phyloP scores from a whole-genome alignment of 345 rosid genomes.

The Sonneratia alba region DNA sequence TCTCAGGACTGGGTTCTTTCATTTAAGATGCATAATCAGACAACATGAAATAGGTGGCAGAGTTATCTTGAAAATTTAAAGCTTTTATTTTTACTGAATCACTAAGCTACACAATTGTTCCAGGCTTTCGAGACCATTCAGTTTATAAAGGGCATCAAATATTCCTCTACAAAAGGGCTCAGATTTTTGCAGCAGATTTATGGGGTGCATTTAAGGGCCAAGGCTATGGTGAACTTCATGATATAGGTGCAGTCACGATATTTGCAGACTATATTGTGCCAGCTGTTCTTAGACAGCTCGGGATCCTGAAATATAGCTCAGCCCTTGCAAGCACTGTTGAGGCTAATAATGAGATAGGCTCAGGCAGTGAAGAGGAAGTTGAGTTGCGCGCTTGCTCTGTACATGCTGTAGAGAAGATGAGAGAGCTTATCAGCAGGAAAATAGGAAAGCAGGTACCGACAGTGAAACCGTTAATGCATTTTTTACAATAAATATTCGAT shows the following conservation, averaged over 20 bases:
- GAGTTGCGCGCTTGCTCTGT: conserved; percentile 76
- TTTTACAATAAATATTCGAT: background rate
- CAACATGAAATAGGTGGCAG: background rate
- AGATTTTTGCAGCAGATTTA: conserved; percentile 70
- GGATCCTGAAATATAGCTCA: conserved; percentile 61
- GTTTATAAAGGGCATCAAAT: conserved; percentile 68
- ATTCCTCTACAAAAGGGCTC: conserved; percentile 75
- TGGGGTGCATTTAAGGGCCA: conserved; percentile 80
- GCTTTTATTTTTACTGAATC: background rate
- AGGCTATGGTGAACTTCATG: conserved; percentile 60
- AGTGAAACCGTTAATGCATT: background rate
- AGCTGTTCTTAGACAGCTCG: conserved; percentile 65
- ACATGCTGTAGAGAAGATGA: conserved; percentile 74
- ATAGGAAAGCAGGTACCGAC: conserved; percentile 57
- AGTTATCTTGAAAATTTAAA: background rate
- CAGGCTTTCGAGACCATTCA: conserved; percentile 73
- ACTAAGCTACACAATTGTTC: background rate
- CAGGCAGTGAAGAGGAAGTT: conserved; percentile 78
- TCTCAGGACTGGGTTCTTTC: background rate
- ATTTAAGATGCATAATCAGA: background rate
- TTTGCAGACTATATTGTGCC: conserved; percentile 81
- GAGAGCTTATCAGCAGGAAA: conserved; percentile 44
- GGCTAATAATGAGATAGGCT: conserved; percentile 35
- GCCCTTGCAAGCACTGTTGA: conserved; percentile 38
- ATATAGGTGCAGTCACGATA: conserved; percentile 56